Evolutionary conservation across 2,329 filamentous ascomycete species (phyloP), one percentile per base, ranked within the genome.

Genomic region (Myriosclerotinia duriaeana): DNA sequence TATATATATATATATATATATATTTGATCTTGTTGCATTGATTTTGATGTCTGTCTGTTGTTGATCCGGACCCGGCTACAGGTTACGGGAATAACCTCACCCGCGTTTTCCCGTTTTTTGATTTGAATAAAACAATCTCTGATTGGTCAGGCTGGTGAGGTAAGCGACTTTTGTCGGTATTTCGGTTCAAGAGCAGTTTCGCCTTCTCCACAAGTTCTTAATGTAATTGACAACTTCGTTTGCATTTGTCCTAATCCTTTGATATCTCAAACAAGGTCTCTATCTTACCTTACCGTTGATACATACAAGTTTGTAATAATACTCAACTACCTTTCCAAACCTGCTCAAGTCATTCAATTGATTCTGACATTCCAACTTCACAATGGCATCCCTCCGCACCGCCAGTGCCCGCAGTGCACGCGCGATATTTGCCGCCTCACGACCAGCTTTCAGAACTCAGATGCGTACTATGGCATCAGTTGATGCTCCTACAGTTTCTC

Each of bases 381-480:
- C 15, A 34, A 69, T 69, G 68, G 66, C 68, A 46, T 38, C 66
- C 58, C 64, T 69, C 36, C 68, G 64, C 60, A 69, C 55, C 55
- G 68, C 55, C 46, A 67, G 53, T 50, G 65, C 67, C 54, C 63
- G 68, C 61, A 40, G 58, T 48, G 50, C 59, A 53, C 59, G 56
- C 58, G 52, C 65, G 56, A 67, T 69, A 38, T 65, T 69, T n/a
- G 68, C 68, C 34, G 34, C 65, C 58, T 46, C 67, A 26, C 63
- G 68, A 53, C 50, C 63, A 26, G 63, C 55, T 30, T 60, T 69
- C 53, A 67, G 66, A 65, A 55, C 67, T 9, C 67, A 68, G 46
- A 65, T 69, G 30, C 68, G 68, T 42, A 63, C 60, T 20, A 65
- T 69, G 64, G 68, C 68, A 38, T 62, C 66, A 9, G 66, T 66